Evolutionary conservation across 768 basidiomycete species (phyloP), one percentile per base, ranked within the genome.

Genomic region (Piloderma croceum): DNA sequence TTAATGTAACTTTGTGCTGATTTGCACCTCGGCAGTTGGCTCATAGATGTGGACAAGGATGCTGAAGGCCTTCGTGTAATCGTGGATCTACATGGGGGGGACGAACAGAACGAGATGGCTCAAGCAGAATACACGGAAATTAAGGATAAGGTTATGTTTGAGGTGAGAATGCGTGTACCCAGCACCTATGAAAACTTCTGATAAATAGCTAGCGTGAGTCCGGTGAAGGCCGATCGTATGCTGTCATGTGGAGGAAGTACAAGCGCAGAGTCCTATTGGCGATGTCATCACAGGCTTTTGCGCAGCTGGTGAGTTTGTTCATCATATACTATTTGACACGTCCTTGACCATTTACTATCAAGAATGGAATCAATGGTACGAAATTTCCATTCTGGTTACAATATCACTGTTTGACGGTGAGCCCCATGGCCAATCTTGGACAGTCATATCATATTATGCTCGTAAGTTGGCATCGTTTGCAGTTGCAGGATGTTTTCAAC

Each of bases 311-410:
- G 47, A 45, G 88, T 71, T 5, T 19, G 51, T 32, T 42, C 6
- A 39, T 36, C 29, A 43, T 24, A 11, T 18, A 21, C 40, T 24
- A 35, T 17, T 3, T 27, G 10, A 12, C 23, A 17, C 35, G 4
- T 18, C 22, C 23, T 11, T 42, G 24, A 35, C 29, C 15, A 34
- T 45, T 23, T 31, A 34, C 15, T 13, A 20, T 45, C 6, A 36
- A 94, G 90, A 94, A 94, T 59, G 93, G 92, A 44, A 97, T 96
- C 53, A 96, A 93, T 57, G 87, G 88, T 87, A 60, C 39, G 70
- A 41, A 15, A 13, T 38, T 32, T 36, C n/a, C n/a, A 34, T 37
- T 34, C 12, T 45, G 25, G 41, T 42, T 33, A 21, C 42, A n/a
- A 24, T 9, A 17, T 24, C 22, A 11, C 34, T 11, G 36, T 47